Evolutionary conservation across 208 protist genomes (phyloP).

Genomic region (Trypanosoma avium): DNA sequence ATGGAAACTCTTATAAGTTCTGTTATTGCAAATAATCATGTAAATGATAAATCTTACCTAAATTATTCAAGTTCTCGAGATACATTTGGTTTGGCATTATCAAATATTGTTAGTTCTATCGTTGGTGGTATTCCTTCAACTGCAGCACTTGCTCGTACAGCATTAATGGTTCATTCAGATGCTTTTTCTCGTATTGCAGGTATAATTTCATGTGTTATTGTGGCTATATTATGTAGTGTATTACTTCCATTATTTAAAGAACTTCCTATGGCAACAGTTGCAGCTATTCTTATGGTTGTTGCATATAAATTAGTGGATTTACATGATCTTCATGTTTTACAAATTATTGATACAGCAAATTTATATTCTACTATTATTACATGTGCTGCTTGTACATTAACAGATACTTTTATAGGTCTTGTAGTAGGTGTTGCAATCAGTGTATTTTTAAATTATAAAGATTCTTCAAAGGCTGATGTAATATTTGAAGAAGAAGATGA

Average conservation of each 20-base stretch:
- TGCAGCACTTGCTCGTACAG: conserved; percentile 29
- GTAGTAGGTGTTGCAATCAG: conserved; percentile 30
- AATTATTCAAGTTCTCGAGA: conserved; percentile 34
- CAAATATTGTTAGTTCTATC: conserved; percentile 29
- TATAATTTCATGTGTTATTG: conserved; percentile 10
- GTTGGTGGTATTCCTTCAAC: conserved; percentile 33
- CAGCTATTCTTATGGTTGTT: conserved; percentile 36
- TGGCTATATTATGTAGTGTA: conserved; percentile 24
- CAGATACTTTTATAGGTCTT: conserved; percentile 33
- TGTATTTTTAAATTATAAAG: conserved; percentile 28
- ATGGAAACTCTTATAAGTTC: conserved; percentile 37
- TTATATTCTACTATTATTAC: conserved; percentile 36
- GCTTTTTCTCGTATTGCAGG: conserved; percentile 28
- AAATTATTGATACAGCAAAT: conserved; percentile 34
- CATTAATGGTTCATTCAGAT: conserved; percentile 29
- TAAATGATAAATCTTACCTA: conserved; percentile 27
- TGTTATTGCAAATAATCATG: conserved; percentile 32
- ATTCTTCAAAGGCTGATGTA: conserved; percentile 1
- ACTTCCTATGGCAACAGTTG: conserved; percentile 32
- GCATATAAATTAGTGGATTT: conserved; percentile 35
- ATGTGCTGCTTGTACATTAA: conserved; percentile 27
- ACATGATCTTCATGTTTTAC: conserved; percentile 25
- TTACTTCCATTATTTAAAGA: conserved; percentile 29
- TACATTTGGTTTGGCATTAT: conserved; percentile 29
- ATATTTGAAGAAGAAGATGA: conserved; percentile 33